phyloP scores from a whole-genome alignment of 305 asterid species.

The Fraxinus velutina region DNA sequence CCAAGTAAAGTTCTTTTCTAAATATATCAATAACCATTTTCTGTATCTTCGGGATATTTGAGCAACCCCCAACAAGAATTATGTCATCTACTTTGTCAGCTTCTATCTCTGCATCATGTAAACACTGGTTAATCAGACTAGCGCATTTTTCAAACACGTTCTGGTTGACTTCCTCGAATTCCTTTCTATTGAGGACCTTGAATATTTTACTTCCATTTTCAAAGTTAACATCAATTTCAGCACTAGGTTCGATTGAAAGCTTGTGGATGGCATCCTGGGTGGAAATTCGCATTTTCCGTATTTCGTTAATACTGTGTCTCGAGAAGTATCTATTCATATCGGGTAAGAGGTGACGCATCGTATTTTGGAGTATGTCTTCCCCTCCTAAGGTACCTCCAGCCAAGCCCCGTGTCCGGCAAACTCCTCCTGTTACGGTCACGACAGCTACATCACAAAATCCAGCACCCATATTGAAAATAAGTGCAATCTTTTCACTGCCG shows the following conservation, averaged over 20 bases:
- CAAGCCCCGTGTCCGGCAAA: conserved; percentile 70
- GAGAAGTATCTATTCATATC: conserved; percentile 62
- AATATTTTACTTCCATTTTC: conserved; percentile 51
- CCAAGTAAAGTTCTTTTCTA: conserved; percentile 39
- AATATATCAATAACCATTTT: conserved; percentile 34
- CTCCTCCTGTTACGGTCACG: conserved; percentile 79
- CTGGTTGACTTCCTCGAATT: conserved; percentile 63
- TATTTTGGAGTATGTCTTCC: conserved; percentile 40
- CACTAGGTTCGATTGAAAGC: conserved; percentile 53
- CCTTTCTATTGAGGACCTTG: conserved; percentile 48
- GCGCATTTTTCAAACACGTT: conserved; percentile 59
- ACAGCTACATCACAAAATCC: conserved; percentile 80
- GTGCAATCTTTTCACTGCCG: conserved; percentile 62
- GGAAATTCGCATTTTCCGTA: conserved; percentile 66
- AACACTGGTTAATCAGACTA: conserved; percentile 46
- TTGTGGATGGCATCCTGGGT: conserved; percentile 74
- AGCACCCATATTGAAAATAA: conserved; percentile 85
- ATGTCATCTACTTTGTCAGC: conserved; percentile 54
- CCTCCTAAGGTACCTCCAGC: conserved; percentile 43
- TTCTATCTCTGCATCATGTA: conserved; percentile 56
- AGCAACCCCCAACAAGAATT: conserved; percentile 82
- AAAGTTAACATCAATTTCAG: conserved; percentile 49
- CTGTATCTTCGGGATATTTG: conserved; percentile 60
- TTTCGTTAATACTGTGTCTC: conserved; percentile 56
- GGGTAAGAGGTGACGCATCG: conserved; percentile 62